Conservation (phyloP, 148 eudicot species). For the Cornus controversa region DNA sequence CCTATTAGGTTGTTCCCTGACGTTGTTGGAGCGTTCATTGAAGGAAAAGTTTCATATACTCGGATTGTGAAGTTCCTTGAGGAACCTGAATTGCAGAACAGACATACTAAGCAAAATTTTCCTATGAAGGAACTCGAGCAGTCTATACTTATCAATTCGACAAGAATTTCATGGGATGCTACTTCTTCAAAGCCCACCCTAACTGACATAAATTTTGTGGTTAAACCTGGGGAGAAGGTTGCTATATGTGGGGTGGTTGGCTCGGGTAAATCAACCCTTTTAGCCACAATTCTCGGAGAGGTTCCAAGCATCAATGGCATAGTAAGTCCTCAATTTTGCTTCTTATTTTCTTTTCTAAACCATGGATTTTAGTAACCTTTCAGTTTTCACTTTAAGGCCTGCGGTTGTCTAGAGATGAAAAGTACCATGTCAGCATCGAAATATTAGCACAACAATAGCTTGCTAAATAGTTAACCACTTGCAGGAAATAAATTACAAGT, state of each 20-base stretch:
- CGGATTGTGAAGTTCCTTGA: constrained; percentile 46
- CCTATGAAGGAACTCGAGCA: not conserved
- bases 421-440: not conserved
- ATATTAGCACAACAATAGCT: not conserved
- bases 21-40: constrained; percentile 39
- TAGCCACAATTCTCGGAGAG: constrained; percentile 62
- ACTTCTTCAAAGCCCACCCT: constrained; percentile 28
- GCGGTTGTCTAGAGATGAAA: not conserved
- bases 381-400: not conserved
- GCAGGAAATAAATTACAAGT: too few relatives aligned
- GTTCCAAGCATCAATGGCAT: constrained; percentile 24
- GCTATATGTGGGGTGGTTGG: constrained; percentile 76
- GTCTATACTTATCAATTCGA: constrained; percentile 20
- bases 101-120: not conserved
- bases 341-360: not conserved
- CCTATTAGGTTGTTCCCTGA: constrained; percentile 55
- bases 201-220: constrained; percentile 28
- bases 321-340: constrained; percentile 30
- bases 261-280: constrained; percentile 60
- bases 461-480: not conserved
- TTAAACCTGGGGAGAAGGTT: constrained; percentile 41
- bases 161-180: constrained; percentile 41
- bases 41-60: constrained; percentile 42
- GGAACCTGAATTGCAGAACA: constrained; percentile 38
- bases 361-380: not conserved